Evolutionary conservation across 108 stramenopile genomes (phyloP), one percentile per base, ranked within the genome.

Genomic region (Pelagomonas calceolata): DNA sequence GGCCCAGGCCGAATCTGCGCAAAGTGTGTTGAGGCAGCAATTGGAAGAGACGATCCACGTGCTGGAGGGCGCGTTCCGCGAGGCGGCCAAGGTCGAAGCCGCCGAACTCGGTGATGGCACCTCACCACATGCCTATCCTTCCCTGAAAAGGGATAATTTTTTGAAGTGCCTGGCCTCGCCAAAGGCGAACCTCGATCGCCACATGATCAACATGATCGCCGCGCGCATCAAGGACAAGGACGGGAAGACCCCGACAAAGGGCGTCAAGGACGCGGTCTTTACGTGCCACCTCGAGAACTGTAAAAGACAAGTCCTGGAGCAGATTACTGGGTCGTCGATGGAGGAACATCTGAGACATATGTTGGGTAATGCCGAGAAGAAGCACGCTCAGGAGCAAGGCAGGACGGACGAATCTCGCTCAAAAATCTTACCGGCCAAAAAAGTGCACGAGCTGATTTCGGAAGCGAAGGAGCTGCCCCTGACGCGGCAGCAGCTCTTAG

Each of bases 381-480:
- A 4, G 37, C 0, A n/a, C 26, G 30, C 35, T 35, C 32, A 64
- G 34, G 63, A 64, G 30, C 26, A 14, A 33, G 35, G 35, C 70
- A 35, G 29, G 30, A 10, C 44, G 29, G 68, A 37, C 34, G 70
- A 71, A 21, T 15, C 18, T 34, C 1, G 17, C 10, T 9, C 45
- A n/a, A 64, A 64, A 0, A 34, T 64, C 32, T n/a, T 71, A 34
- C 70, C 70, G 4, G 64, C 63, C 34, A 35, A 35, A 34, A 5
- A 30, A 0, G 36, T 71, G 33, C 39, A 51, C 70, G 26, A 21
- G 36, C 35, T 36, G 26, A 30, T 71, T 30, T 64, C 64, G 34
- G n/a, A 14, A 26, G 70, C 70, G 17, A 71, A 71, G 35, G 64
- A 71, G 64, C 45, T 71, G 30, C 63, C 30, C 35, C 63, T 71